These are phyloP conservation scores for Hymenoscyphus salicellus DNA, from an alignment of 2,329 filamentous ascomycete species.

Conservation along the genomic window DNA sequence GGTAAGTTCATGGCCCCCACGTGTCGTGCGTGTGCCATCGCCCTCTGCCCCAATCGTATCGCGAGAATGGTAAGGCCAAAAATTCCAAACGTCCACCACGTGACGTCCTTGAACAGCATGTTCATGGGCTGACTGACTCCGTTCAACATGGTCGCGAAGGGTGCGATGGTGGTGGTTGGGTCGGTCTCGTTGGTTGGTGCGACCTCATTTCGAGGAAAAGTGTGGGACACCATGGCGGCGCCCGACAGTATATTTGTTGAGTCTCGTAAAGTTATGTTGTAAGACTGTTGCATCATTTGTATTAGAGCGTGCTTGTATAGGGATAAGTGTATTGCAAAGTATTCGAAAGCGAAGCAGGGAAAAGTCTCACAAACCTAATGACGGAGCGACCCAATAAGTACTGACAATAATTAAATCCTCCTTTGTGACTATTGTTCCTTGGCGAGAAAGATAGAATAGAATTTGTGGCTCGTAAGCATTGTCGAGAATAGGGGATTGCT, in stretches of 20 bases:
- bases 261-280: background rate
- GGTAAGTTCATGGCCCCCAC: conserved; percentile 56
- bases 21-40: conserved; percentile 56
- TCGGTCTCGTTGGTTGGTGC: conserved; percentile 7
- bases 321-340: background rate
- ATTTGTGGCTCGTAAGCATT: conserved; percentile 24
- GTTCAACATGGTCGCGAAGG: conserved; percentile 54
- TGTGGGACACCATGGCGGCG: background rate
- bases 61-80: conserved; percentile 52
- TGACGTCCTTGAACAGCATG: conserved; percentile 52
- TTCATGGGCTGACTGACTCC: conserved; percentile 61
- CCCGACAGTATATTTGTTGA: background rate
- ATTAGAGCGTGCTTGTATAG: background rate
- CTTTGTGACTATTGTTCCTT: conserved; percentile 21
- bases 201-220: background rate
- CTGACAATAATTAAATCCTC: conserved; percentile 4
- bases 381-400: conserved; percentile 5
- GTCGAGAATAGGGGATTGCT: conserved; percentile 17
- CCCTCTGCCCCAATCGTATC: conserved; percentile 53
- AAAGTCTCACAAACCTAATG: conserved; percentile 1
- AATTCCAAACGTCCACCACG: conserved; percentile 61
- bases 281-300: background rate
- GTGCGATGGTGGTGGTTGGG: conserved; percentile 51
- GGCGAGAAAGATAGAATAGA: conserved; percentile 17
- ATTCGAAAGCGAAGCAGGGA: background rate